Evolutionary conservation across 345 rosid species (phyloP).

Genomic region (Arabis hirsuta): DNA sequence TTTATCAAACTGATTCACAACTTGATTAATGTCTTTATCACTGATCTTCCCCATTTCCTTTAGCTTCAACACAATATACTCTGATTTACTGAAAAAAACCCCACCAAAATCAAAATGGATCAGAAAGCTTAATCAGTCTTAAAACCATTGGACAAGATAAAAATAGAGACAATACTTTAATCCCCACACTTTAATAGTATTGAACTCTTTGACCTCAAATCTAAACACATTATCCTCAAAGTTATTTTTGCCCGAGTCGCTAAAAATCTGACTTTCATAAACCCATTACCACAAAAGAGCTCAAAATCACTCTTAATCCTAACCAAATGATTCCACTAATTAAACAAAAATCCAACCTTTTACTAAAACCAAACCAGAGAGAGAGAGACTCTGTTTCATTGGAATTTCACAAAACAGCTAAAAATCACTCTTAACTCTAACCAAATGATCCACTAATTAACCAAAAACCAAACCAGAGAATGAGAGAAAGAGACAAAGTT

Average conservation of each 20-base stretch:
- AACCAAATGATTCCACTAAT: neutral
- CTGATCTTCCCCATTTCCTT: slow-evolving; percentile 88
- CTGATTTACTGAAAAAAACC: slow-evolving; percentile 60
- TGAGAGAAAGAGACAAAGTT: neutral
- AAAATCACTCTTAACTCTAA: neutral
- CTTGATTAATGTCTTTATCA: slow-evolving; percentile 71
- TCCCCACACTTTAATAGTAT: neutral
- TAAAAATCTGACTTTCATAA: neutral
- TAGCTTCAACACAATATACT: slow-evolving; percentile 85
- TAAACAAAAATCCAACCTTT: neutral
- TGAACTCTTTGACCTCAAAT: neutral
- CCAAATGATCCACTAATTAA: neutral
- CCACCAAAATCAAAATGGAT: slow-evolving; percentile 17
- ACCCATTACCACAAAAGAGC: neutral
- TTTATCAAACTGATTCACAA: slow-evolving; percentile 68
- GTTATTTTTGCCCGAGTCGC: neutral
- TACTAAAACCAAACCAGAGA: neutral
- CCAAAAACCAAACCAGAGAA: neutral
- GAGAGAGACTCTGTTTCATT: no score
- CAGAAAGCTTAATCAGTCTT: slow-evolving; percentile 7
- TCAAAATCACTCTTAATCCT: neutral
- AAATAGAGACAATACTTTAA: neutral
- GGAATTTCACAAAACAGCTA: neutral
- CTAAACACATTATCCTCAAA: neutral
- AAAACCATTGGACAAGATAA: slow-evolving; percentile 15